Percentiles rank a stretch among this genome's conserved stretches.
These are phyloP conservation scores for Novymonas esmeraldas DNA, from an alignment of 208 protist genomes.

Conservation along the genomic window DNA sequence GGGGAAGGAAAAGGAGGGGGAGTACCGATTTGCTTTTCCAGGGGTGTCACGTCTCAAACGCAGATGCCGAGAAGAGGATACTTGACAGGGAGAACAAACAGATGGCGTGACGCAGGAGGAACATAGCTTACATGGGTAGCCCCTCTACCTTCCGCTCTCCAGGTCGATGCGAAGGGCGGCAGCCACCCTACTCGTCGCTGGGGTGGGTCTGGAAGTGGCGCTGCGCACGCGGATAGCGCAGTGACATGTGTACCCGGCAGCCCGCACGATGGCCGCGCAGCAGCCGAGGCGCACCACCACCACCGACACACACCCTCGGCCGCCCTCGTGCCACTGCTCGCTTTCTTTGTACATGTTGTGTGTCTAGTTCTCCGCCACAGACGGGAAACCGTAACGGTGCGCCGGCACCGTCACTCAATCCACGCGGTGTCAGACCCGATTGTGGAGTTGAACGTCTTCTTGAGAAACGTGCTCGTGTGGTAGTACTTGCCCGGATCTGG, in stretches of 20 bases:
- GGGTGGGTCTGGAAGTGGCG: no score
- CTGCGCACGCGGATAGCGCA: no score
- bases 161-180: no score
- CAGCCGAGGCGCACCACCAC: no score
- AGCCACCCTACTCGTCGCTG: no score
- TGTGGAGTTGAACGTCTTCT: conserved; percentile 83
- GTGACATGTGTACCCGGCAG: no score
- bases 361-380: no score
- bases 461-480: conserved; percentile 73
- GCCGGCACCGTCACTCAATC: conserved; percentile 22
- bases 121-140: not conserved
- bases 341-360: no score
- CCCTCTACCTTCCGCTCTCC: not conserved
- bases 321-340: not conserved
- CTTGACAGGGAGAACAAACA: not conserved
- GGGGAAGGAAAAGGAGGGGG: no score
- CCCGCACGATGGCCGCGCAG: no score
- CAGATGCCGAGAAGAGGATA: not conserved
- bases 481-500: conserved; percentile 68
- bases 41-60: not conserved
- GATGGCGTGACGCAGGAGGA: not conserved
- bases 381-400: not conserved
- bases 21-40: conserved; percentile 2
- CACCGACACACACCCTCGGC: no score
- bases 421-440: conserved; percentile 66